Evolutionary conservation across 805 yeast species (phyloP).

Genomic region (Lachancea thermotolerans): DNA sequence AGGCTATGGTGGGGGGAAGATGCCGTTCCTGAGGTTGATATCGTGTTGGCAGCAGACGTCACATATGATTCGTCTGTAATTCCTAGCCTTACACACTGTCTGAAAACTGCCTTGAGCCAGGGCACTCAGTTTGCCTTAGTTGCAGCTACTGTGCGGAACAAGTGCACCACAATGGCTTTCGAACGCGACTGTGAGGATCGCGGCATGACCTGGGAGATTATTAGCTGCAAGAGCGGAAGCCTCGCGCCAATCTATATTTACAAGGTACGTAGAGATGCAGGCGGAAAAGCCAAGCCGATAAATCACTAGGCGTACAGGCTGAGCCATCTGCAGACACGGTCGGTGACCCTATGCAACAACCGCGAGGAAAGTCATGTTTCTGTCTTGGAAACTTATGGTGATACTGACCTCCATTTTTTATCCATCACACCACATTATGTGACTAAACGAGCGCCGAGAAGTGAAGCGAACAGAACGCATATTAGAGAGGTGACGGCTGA

Average conservation of each 20-base stretch:
- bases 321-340: too few relatives aligned
- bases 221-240: slow-evolving; percentile 5
- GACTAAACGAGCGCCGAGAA: neutral
- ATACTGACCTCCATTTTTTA: neutral
- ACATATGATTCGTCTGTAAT: slow-evolving; percentile 68
- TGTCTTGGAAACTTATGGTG: too few relatives aligned
- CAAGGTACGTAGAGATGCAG: neutral
- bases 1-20: slow-evolving; percentile 57
- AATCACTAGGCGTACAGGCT: too few relatives aligned
- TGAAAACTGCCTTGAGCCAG: slow-evolving; percentile 7
- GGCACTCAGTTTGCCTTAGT: slow-evolving; percentile 35
- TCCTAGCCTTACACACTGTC: slow-evolving; percentile 37
- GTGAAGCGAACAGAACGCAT: neutral
- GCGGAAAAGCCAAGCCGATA: too few relatives aligned
- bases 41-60: slow-evolving; percentile 78
- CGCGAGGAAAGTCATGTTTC: too few relatives aligned
- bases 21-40: slow-evolving; percentile 38
- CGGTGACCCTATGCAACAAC: too few relatives aligned
- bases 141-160: slow-evolving; percentile 73
- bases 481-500: neutral
- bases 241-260: slow-evolving; percentile 22
- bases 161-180: slow-evolving; percentile 41
- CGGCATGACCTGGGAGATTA: slow-evolving; percentile 17
- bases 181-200: slow-evolving; percentile 28
- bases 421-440: neutral